Evolutionary conservation across 345 rosid genomes (phyloP), one percentile per base, ranked within the genome.

Genomic region (Pistacia atlantica): DNA sequence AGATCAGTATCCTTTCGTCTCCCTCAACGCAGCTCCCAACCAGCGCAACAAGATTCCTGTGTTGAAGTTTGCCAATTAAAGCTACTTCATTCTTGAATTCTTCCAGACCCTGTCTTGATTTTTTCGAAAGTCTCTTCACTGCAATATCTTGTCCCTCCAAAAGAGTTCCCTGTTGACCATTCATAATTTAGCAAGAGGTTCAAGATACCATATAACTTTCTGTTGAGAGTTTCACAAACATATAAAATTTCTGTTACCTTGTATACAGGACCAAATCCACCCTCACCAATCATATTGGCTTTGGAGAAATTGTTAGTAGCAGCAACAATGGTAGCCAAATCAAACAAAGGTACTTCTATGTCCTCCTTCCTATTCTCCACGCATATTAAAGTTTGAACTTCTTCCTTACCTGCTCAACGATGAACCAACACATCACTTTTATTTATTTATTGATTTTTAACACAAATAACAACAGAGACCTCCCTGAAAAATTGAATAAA

Each of bases 201-300:
- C 38, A 52, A 55, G 48, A 25, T 2, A 17, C 7, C 13, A 68
- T 17, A 13, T 55, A 18, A 25, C 7, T 4, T 70, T 65, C 54
- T 52, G 28, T 8, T 2, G 3, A 1, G 8, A 25, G 10, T 59
- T 31, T 62, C 16, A 38, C 6, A 11, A 16, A 52, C 13, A 5
- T 14, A 17, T 20, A 8, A 12, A 73, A 35, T 3, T 0, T 6
- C 2, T 14, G 18, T 72, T 73, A 76, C 64, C 62, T 31, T 56
- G 74, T 84, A 87, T 46, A 87, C 85, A 20, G 83, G 65, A 37
- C 90, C 86, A 66, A 83, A 85, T 31, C 88, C 90, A 9, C 87
- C 90, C 17, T 68, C 62, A 10, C 88, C 90, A n/a, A 85, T 42
- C 64, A 59, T 67, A 65, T 85, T 85, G 4, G 55, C 64, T 5